Evolutionary conservation across 345 rosid species (phyloP).

Genomic region (Linum usitatissimum): DNA sequence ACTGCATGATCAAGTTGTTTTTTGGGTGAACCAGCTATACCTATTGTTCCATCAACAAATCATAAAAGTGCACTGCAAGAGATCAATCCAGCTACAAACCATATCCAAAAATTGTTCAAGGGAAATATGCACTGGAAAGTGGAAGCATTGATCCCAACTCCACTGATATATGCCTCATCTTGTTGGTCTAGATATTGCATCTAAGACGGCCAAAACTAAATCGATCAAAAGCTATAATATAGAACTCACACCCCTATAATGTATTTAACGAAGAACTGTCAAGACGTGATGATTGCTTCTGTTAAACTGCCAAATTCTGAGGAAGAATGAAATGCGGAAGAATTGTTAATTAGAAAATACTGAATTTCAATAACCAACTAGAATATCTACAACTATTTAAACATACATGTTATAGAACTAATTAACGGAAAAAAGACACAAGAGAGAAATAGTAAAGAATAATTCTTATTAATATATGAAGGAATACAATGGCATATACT

Average conservation of each 20-base stretch:
- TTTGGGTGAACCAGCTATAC: conserved; percentile 12
- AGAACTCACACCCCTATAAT: conserved; percentile 51
- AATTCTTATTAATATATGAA: too few species aligned
- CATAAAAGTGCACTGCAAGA: conserved; percentile 26
- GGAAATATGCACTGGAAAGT: conserved; percentile 59
- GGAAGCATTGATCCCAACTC: conserved; percentile 50
- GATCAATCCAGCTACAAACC: conserved; percentile 45
- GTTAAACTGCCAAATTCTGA: too few species aligned
- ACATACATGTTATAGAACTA: too few species aligned
- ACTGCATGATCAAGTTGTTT: conserved; percentile 15
- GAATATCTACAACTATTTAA: too few species aligned
- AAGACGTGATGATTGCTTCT: too few species aligned
- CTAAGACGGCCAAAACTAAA: conserved; percentile 39
- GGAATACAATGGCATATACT: too few species aligned
- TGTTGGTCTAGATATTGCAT: conserved; percentile 49
- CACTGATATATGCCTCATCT: conserved; percentile 51
- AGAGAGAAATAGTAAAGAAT: too few species aligned
- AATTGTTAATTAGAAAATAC: too few species aligned
- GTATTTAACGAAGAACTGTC: not conserved
- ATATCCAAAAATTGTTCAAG: conserved; percentile 25
- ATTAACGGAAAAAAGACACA: too few species aligned
- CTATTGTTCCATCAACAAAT: conserved; percentile 31
- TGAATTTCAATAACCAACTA: too few species aligned
- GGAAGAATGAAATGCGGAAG: too few species aligned
- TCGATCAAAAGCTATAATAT: conserved; percentile 45